Conservation (phyloP, 148 eudicot species). For the Amaranthus palmeri region DNA sequence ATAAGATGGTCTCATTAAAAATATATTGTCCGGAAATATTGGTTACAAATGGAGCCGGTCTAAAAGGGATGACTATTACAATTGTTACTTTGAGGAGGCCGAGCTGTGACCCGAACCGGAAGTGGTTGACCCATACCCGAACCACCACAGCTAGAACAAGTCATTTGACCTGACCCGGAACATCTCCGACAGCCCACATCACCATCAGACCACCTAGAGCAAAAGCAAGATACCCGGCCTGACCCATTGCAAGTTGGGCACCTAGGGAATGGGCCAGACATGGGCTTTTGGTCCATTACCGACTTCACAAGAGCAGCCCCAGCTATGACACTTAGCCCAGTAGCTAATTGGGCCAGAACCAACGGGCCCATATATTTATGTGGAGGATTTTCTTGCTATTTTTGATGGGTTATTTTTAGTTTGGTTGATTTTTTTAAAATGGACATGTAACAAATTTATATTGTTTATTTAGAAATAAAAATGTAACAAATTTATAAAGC, state of each 20-base stretch:
- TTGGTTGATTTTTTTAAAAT: too few species aligned
- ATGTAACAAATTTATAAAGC: background rate
- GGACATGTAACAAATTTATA: too few species aligned
- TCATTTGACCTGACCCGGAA: slow-evolving; percentile 68
- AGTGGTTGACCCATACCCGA: slow-evolving; percentile 79
- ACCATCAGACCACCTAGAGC: slow-evolving; percentile 87
- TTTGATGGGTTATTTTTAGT: too few species aligned
- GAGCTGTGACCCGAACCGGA: slow-evolving; percentile 49
- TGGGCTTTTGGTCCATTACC: slow-evolving; percentile 54
- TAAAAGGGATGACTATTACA: slow-evolving; percentile 7
- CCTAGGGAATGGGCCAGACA: slow-evolving; percentile 56
- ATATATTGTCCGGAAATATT: background rate
- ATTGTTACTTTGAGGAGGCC: slow-evolving; percentile 16
- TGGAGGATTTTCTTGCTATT: background rate
- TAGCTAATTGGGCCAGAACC: slow-evolving; percentile 64
- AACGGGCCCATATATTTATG: slow-evolving; percentile 50
- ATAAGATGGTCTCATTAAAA: too few species aligned
- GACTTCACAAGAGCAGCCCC: slow-evolving; percentile 72
- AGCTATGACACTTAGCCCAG: slow-evolving; percentile 74
- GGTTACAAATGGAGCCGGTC: background rate
- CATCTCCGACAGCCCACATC: slow-evolving; percentile 77
- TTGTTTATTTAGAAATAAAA: background rate
- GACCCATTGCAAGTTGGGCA: slow-evolving; percentile 83
- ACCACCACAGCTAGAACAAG: slow-evolving; percentile 82
- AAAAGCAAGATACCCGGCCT: slow-evolving; percentile 70